Conservation (phyloP, 164 flowering plant genomes). For the Warburgia ugandensis region DNA sequence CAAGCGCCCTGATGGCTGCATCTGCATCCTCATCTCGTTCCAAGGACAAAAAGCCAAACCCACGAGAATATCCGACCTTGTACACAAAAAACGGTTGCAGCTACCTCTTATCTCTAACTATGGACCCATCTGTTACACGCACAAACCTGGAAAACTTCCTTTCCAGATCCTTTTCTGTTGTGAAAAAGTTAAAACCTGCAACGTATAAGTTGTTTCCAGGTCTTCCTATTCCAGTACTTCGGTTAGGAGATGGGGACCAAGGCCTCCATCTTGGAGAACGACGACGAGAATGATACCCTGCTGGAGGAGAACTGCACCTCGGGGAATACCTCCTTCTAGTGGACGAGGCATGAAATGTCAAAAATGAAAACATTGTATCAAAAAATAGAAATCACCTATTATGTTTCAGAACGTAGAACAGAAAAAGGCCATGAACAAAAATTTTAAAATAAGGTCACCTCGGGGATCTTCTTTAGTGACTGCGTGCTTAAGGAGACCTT, state of each 20-base stretch:
- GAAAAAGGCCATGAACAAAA: no score
- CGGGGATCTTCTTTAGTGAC: no score
- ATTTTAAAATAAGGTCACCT: no score
- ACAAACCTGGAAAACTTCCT: slow-evolving; percentile 38
- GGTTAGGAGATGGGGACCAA: slow-evolving; percentile 36
- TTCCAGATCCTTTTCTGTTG: slow-evolving; percentile 37
- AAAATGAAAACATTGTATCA: not conserved
- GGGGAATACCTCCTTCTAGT: slow-evolving; percentile 28
- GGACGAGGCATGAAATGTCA: slow-evolving; percentile 1
- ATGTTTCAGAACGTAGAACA: no score
- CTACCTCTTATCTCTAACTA: slow-evolving; percentile 42
- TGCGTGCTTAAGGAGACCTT: no score
- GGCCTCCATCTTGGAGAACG: slow-evolving; percentile 25
- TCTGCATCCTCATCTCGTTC: slow-evolving; percentile 39
- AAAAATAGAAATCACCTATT: no score
- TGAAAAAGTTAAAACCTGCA: slow-evolving; percentile 36
- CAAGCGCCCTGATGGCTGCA: slow-evolving; percentile 34
- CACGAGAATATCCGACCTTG: slow-evolving; percentile 38
- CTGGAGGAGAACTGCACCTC: slow-evolving; percentile 26
- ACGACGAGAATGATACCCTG: slow-evolving; percentile 21
- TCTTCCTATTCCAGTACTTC: slow-evolving; percentile 31
- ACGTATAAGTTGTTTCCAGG: slow-evolving; percentile 36
- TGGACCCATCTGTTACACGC: slow-evolving; percentile 33
- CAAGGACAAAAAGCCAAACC: slow-evolving; percentile 37
- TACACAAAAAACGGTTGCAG: slow-evolving; percentile 1